phyloP scores from a whole-genome alignment of 192 early-diverging fungal genomes.

The Polychytrium aggregatum region DNA sequence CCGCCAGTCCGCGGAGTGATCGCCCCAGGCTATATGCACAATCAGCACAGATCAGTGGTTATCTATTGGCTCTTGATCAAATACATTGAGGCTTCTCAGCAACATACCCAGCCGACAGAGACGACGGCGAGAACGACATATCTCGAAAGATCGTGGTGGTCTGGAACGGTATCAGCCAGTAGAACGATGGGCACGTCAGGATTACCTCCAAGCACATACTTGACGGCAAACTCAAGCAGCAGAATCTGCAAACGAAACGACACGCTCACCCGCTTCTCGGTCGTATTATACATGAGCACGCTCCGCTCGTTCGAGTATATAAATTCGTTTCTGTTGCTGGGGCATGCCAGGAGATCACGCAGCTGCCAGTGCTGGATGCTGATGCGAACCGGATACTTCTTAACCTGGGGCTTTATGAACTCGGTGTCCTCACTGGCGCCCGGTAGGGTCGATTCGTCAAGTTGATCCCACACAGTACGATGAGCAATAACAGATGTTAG shows the following conservation, averaged over 20 bases:
- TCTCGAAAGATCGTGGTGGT: slow-evolving; percentile 55
- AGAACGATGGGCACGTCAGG: background rate
- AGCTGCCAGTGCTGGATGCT: slow-evolving; percentile 97
- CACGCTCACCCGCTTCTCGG: slow-evolving; percentile 37
- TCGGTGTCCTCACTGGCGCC: slow-evolving; percentile 50
- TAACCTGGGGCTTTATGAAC: slow-evolving; percentile 60
- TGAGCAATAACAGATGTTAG: too few species aligned
- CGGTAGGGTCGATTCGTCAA: too few species aligned
- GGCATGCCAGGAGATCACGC: slow-evolving; percentile 76
- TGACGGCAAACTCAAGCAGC: background rate
- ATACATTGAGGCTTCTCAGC: too few species aligned
- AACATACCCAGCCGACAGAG: slow-evolving; percentile 49
- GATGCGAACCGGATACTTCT: slow-evolving; percentile 61
- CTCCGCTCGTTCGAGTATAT: slow-evolving; percentile 66
- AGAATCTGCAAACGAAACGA: too few species aligned
- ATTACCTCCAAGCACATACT: too few species aligned
- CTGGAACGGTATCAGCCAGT: slow-evolving; percentile 4
- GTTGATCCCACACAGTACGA: too few species aligned
- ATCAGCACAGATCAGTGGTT: too few species aligned
- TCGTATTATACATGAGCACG: slow-evolving; percentile 52
- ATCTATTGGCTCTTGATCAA: too few species aligned
- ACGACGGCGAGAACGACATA: slow-evolving; percentile 66
- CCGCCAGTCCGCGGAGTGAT: too few species aligned
- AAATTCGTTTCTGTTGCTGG: slow-evolving; percentile 58
- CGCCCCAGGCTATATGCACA: too few species aligned